Evolutionary conservation across 495 filamentous ascomycete species (phyloP), one percentile per base, ranked within the genome.

Genomic region (Aspergillus heteromorphus): DNA sequence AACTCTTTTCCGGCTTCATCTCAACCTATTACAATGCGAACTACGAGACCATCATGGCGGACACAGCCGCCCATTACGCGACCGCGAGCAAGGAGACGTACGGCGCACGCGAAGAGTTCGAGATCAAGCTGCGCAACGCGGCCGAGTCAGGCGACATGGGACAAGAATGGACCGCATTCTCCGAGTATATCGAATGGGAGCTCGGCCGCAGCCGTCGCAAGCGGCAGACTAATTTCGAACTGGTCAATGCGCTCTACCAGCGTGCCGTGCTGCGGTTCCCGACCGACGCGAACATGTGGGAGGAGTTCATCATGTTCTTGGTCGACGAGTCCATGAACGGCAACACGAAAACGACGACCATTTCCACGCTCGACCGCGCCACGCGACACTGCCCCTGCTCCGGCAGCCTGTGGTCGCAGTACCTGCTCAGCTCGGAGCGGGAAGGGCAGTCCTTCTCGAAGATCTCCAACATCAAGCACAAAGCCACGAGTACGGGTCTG

Each of bases 321-420:
- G 73, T 81, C 40, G 72, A 74, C 30, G 70, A 79, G 58, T 68
- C 68, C 16, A 65, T 69, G 61, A 69, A 65, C 53, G 64, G 60
- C 11, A 65, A 68, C 42, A 55, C 49, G 25, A 70, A 72, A 48
- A 73, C 70, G 5, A 62, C 70, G 42, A 62, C 73, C 51, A 65
- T 76, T 63, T 51, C 80, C 73, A 72, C 88, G 5, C 66, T 90
- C 1, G 84, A 91, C 58, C 80, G 89, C 48, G 90, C 88, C 14
- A 92, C 88, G 2, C 80, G 85, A 14, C 91, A 96, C 67, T 92
- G 91, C 54, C 92, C 93, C 2, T 95, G 90, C 88, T 95, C 89
- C 14, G 92, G 93, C 18, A 78, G 82, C 18, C 75, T 97, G 9
- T 98, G 93, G 93, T 87, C 92, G 4, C 84, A 91, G 56, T 90